A percentile compares a stretch with the other conserved stretches of the same genome.
Evolutionary conservation across 1,284 basidiomycete species (phyloP).

Genomic region (Boletus hoseneyae): DNA sequence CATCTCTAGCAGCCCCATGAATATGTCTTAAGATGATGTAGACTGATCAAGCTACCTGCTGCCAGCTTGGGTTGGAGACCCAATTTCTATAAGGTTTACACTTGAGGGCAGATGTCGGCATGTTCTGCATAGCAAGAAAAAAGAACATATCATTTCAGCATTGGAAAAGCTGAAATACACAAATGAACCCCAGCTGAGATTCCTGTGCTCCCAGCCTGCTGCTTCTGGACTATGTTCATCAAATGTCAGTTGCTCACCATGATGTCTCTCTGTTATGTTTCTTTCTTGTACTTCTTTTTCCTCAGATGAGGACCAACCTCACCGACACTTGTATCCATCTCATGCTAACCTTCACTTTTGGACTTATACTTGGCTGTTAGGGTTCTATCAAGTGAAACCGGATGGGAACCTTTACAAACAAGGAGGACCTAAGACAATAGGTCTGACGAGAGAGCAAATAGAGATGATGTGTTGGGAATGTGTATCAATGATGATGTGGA

Average conservation of each 20-base stretch:
- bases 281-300: no score
- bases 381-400: no score
- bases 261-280: no score
- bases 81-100: constrained; percentile 64
- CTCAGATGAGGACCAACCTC: no score
- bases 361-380: no score
- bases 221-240: constrained; percentile 70
- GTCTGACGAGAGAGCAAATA: no score
- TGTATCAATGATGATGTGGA: no score
- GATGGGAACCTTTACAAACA: no score
- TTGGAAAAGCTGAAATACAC: background rate
- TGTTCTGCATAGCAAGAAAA: constrained; percentile 44
- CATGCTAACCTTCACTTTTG: no score
- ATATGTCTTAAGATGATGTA: constrained; percentile 80
- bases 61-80: constrained; percentile 57
- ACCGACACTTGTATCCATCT: no score
- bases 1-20: constrained; percentile 42
- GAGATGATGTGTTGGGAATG: no score
- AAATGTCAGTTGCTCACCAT: constrained; percentile 81
- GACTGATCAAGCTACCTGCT: constrained; percentile 52
- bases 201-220: constrained; percentile 73
- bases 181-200: constrained; percentile 71
- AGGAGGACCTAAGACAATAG: no score
- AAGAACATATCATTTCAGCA: background rate
- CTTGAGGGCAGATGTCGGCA: constrained; percentile 44